Evolutionary conservation across 1,139 yeast genomes (phyloP), one percentile per base, ranked within the genome.

Genomic region (Sugiyamaella neomexicana): DNA sequence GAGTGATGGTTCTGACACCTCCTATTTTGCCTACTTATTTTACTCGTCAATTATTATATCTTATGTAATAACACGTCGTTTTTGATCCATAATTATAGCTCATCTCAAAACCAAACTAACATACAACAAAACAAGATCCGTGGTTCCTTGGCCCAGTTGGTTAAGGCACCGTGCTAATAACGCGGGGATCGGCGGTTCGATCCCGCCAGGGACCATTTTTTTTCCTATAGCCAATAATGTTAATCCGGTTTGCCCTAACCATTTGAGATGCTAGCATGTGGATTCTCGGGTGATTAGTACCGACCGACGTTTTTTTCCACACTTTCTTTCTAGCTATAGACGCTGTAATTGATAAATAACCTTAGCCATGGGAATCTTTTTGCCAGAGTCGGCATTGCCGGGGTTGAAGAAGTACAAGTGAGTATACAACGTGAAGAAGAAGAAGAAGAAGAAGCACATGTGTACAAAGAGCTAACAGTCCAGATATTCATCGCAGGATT

Each of bases 401-500:
- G 86, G 86, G 68, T 77, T 87, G 65, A 81, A 80, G 65, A 74
- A 81, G 60, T 87, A 87, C 76, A 85, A 83, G 75, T 85, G 80
- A 65, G 79, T 78, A 9, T 29, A 12, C 5, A 29, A 9, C 10
- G 10, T 29, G n/a, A 7, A 29, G 34, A 4, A 29, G 34, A 27
- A 5, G 9, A 27, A n/a, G n/a, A n/a, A n/a, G n/a, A n/a, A n/a
- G 25, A 20, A 20, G 25, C 25, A 20, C 25, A 20, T 20, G 5
- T 20, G 2, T 39, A 12, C 44, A 20, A 15, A 39, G 41, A 15
- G 17, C 13, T 15, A 29, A 51, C 27, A 2, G 2, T 40, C 37
- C 43, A 65, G 75, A 52, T 82, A 84, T 63, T 81, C 81, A 54
- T 81, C 95, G 39, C 95, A 86, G 65, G 98, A 91, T 68, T 85